A percentile compares a stretch with the other conserved stretches of the same genome.
Conservation (phyloP, 2,329 filamentous ascomycete genomes). For the Diplodia seriata region DNA sequence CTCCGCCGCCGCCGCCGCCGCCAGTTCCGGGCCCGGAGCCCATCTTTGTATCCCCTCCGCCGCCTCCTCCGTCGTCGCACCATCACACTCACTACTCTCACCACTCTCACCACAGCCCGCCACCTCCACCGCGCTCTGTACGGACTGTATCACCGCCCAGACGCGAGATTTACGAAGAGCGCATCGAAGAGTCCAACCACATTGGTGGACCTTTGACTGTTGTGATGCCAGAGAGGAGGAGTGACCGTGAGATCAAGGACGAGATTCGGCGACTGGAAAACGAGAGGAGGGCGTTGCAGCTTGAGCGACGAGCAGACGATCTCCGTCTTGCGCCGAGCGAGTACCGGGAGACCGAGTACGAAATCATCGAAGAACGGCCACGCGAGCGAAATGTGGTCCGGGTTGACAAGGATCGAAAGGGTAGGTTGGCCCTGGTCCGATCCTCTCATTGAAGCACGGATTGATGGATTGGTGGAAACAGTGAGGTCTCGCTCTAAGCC, state of each 20-base stretch:
- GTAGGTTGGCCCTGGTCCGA: conserved; percentile 89
- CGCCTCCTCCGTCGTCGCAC: conserved; percentile 33
- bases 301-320: conserved; percentile 58
- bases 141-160: conserved; percentile 43
- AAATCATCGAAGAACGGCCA: conserved; percentile 67
- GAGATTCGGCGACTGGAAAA: conserved; percentile 76
- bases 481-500: conserved; percentile 40
- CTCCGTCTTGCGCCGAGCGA: conserved; percentile 25
- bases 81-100: conserved; percentile 26
- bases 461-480: conserved; percentile 43
- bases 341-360: conserved; percentile 59
- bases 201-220: conserved; percentile 57
- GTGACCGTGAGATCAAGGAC: conserved; percentile 70
- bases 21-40: conserved; percentile 20
- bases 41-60: conserved; percentile 41
- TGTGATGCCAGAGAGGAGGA: conserved; percentile 58
- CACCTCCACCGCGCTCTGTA: conserved; percentile 35
- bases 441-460: conserved; percentile 63
- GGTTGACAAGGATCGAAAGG: conserved; percentile 90
- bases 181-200: conserved; percentile 55
- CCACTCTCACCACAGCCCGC: conserved; percentile 24
- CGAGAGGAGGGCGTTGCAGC: conserved; percentile 64
- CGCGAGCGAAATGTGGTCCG: conserved; percentile 64
- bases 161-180: conserved; percentile 46
- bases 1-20: conserved; percentile 34